Percentiles rank a stretch among this genome's conserved stretches.
Evolutionary conservation across 1,284 basidiomycete species (phyloP).

Genomic region (Caloboletus firmus): DNA sequence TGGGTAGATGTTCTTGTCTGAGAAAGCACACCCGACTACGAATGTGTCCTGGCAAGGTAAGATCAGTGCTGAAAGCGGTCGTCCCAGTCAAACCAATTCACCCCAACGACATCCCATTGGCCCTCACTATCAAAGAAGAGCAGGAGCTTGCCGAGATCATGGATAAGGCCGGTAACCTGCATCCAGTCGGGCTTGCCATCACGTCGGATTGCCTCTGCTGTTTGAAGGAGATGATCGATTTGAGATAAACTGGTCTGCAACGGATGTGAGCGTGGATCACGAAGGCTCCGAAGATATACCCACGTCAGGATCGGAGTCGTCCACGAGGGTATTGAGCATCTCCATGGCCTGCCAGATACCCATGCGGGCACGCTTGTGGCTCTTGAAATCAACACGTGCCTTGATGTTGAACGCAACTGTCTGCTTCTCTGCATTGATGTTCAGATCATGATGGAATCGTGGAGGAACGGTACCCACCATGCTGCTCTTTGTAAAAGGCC

Average conservation of each 20-base stretch:
- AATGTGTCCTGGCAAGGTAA: constrained; percentile 68
- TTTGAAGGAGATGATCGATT: constrained; percentile 89
- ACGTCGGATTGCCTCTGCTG: constrained; percentile 85
- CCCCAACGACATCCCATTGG: constrained; percentile 91
- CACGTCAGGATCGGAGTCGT: constrained; percentile 86
- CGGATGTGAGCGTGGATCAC: constrained; percentile 14
- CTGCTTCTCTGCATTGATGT: constrained; percentile 66
- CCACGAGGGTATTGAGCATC: constrained; percentile 83
- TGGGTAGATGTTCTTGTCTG: constrained; percentile 82
- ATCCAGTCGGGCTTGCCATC: constrained; percentile 91
- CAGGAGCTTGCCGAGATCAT: constrained; percentile 85
- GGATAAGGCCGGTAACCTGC: constrained; percentile 86
- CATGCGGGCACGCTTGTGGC: constrained; percentile 64
- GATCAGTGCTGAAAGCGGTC: constrained; percentile 11
- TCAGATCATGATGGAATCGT: constrained; percentile 1
- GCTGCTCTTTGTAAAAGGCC: constrained; percentile 85
- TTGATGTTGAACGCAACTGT: constrained; percentile 82
- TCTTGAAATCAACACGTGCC: constrained; percentile 73
- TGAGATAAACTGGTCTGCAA: constrained; percentile 73
- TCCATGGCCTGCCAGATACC: constrained; percentile 91
- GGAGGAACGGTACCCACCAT: constrained; percentile 47
- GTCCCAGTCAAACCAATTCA: constrained; percentile 29
- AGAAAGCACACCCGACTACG: constrained; percentile 83
- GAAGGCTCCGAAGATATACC: constrained; percentile 24
- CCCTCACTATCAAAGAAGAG: constrained; percentile 81